Conservation (phyloP, 768 basidiomycete species). For the Brasilioporus rufonigricans region DNA sequence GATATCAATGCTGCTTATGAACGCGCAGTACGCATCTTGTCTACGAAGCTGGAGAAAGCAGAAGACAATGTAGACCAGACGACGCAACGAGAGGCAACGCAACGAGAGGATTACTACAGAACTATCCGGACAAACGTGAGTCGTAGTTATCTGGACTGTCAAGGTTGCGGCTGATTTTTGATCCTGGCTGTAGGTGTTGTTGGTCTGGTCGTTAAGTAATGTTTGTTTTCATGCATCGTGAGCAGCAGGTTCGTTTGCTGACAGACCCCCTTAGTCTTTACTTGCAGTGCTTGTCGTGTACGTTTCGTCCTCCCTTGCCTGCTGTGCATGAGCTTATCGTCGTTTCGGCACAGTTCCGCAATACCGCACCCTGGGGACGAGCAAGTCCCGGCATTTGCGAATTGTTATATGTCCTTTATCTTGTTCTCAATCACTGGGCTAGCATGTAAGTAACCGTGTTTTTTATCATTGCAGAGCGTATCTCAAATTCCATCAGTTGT, state of each 20-base stretch:
- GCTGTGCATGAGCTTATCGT: background rate
- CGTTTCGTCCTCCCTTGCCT: conserved; percentile 30
- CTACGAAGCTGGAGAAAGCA: conserved; percentile 72
- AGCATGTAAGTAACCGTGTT: conserved; percentile 58
- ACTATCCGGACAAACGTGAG: conserved; percentile 83
- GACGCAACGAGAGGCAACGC: conserved; percentile 71
- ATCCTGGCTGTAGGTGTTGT: no score
- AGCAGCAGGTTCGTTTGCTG: conserved; percentile 7
- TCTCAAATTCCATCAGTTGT: conserved; percentile 49
- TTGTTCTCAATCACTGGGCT: conserved; percentile 88
- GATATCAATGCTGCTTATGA: conserved; percentile 91
- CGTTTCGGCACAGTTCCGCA: conserved; percentile 23
- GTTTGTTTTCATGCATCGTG: no score
- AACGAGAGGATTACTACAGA: conserved; percentile 90
- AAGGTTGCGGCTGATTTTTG: conserved; percentile 12
- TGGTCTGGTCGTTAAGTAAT: no score
- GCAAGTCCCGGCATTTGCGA: conserved; percentile 55
- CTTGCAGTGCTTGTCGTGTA: conserved; percentile 75
- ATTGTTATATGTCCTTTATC: no score
- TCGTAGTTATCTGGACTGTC: background rate
- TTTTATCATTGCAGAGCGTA: background rate
- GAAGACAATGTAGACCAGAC: conserved; percentile 58
- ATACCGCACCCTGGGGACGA: conserved; percentile 49
- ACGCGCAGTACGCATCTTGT: conserved; percentile 81
- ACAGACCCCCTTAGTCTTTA: conserved; percentile 44